phyloP scores from a whole-genome alignment of 2,329 filamentous ascomycete species.

The Colletotrichum higginsianum region DNA sequence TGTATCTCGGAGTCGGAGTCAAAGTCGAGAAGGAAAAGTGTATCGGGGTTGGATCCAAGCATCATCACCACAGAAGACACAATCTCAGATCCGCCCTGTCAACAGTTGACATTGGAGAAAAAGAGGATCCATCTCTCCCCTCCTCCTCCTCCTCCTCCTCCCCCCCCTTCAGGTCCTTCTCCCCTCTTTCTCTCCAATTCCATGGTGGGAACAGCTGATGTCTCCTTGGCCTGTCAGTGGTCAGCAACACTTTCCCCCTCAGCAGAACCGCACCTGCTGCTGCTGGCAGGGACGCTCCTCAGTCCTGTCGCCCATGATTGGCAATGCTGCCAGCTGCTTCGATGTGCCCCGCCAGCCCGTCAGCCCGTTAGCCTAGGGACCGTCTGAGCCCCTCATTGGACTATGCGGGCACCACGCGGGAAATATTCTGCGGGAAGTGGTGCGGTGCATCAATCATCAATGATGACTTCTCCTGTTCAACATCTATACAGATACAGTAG shows the following conservation, averaged over 20 bases:
- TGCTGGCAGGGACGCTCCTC: not conserved
- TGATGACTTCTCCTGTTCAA: constrained; percentile 29
- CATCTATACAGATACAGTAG: too few species aligned
- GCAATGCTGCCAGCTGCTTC: constrained; percentile 7
- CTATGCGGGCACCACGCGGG: constrained; percentile 8
- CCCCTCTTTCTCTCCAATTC: constrained; percentile 5
- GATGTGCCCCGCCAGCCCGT: constrained; percentile 6
- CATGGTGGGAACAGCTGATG: constrained; percentile 7
- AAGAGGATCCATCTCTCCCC: constrained; percentile 20
- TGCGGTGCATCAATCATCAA: not conserved
- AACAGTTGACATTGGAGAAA: constrained; percentile 22
- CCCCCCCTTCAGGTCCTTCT: not conserved
- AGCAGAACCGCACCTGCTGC: not conserved
- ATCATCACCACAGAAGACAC: not conserved
- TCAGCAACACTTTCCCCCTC: not conserved
- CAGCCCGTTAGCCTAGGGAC: not conserved
- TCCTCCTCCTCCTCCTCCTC: not conserved
- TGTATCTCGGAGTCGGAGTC: not conserved
- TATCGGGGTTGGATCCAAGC: constrained; percentile 1
- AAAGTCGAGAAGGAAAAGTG: not conserved
- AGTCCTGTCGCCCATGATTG: not conserved
- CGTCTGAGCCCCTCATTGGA: constrained; percentile 35
- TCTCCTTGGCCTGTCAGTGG: constrained; percentile 6
- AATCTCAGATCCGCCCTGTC: constrained; percentile 1
- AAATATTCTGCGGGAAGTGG: constrained; percentile 26